A percentile compares a stretch with the other conserved stretches of the same genome.
Evolutionary conservation across 805 yeast species (phyloP).

Genomic region (Huiozyma naganishii): DNA sequence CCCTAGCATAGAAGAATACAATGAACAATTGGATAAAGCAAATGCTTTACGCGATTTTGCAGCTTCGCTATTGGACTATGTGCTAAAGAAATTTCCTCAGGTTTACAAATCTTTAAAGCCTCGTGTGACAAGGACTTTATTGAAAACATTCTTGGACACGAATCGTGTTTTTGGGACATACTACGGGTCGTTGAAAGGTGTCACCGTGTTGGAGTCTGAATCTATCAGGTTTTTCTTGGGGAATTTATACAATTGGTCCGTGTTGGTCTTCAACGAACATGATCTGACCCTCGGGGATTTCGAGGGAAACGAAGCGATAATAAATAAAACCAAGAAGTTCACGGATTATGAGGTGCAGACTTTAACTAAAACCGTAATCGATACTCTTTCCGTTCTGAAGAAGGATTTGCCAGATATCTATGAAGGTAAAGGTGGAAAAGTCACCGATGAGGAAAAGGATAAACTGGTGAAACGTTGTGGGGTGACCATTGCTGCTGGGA

Average conservation of each 20-base stretch:
- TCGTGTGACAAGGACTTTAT: constrained; percentile 82
- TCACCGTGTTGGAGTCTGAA: constrained; percentile 76
- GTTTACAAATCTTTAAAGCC: constrained; percentile 85
- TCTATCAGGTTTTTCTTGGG: constrained; percentile 80
- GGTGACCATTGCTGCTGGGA: constrained; percentile 37
- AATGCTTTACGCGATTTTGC: constrained; percentile 79
- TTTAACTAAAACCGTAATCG: constrained; percentile 41
- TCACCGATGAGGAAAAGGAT: constrained; percentile 27
- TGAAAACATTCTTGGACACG: constrained; percentile 82
- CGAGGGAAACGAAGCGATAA: constrained; percentile 6
- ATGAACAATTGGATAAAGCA: constrained; percentile 25
- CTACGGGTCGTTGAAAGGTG: constrained; percentile 82
- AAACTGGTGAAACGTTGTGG: constrained; percentile 56
- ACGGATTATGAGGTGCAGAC: constrained; percentile 37
- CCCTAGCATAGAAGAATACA: constrained; percentile 9
- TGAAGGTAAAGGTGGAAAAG: constrained; percentile 28
- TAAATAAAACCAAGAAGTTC: constrained; percentile 17
- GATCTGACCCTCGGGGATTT: constrained; percentile 14
- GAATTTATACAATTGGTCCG: constrained; percentile 72
- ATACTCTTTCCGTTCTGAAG: constrained; percentile 42
- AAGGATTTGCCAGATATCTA: constrained; percentile 23
- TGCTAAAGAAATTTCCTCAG: constrained; percentile 70
- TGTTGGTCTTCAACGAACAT: constrained; percentile 38
- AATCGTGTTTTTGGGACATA: constrained; percentile 80
- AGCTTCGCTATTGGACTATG: constrained; percentile 67